These are phyloP conservation scores for Colletotrichum filicis DNA, from an alignment of 2,329 filamentous ascomycete species.

Conservation along the genomic window DNA sequence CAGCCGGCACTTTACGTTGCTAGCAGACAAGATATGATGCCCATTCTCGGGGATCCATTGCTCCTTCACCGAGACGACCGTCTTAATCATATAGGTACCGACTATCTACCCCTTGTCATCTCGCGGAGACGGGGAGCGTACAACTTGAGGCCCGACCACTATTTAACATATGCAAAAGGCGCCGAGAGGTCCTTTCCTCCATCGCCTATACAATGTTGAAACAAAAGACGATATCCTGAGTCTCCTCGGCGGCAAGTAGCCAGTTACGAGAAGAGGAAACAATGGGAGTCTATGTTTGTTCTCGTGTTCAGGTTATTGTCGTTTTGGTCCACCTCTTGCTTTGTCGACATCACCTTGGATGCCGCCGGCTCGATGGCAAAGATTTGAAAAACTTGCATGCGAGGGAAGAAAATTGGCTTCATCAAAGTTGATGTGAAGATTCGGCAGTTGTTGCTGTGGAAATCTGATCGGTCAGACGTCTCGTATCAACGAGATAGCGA, in stretches of 20 bases:
- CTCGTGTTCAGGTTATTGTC: neutral
- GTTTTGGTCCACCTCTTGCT: neutral
- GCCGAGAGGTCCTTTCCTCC: neutral
- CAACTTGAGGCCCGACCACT: neutral
- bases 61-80: neutral
- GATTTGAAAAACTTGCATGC: neutral
- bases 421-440: neutral
- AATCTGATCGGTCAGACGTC: neutral
- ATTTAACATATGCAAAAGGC: neutral
- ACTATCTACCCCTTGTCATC: neutral
- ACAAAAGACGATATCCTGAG: neutral
- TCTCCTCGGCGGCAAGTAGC: neutral
- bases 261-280: neutral
- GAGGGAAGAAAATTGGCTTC: neutral
- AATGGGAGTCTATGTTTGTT: neutral
- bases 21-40: neutral
- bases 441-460: neutral
- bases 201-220: neutral
- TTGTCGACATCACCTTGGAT: neutral
- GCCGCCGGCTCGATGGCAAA: neutral
- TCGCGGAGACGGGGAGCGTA: neutral
- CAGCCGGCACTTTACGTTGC: neutral
- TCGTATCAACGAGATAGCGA: no score
- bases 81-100: neutral
- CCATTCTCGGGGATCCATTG: neutral